Conservation (phyloP, 2,329 filamentous ascomycete genomes). For the Microascus cirrosus region DNA sequence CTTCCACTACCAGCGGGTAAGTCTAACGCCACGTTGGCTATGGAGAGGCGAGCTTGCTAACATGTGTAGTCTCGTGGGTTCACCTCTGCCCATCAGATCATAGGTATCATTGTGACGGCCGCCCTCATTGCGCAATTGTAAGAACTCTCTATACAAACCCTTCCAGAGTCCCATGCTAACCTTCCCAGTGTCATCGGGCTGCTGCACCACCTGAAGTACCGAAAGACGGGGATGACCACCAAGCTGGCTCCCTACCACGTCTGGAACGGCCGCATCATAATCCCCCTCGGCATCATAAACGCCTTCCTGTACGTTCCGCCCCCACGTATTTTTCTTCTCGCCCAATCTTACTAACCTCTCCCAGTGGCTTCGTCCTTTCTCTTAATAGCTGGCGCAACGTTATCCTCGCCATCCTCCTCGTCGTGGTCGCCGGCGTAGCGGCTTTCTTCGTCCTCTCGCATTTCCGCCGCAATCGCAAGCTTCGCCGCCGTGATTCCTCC, state of each 20-base stretch:
- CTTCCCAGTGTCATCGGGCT: slow-evolving; percentile 29
- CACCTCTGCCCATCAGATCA: slow-evolving; percentile 42
- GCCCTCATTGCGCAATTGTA: slow-evolving; percentile 39
- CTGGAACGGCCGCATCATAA: slow-evolving; percentile 43
- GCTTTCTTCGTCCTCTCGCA: slow-evolving; percentile 33
- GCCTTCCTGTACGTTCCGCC: slow-evolving; percentile 37
- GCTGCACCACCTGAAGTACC: slow-evolving; percentile 42
- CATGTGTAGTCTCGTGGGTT: slow-evolving; percentile 35
- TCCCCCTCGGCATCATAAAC: slow-evolving; percentile 43
- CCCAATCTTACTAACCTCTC: not conserved
- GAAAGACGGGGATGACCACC: slow-evolving; percentile 34
- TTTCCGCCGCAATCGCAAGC: slow-evolving; percentile 43
- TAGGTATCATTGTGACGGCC: slow-evolving; percentile 43
- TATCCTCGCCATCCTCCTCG: slow-evolving; percentile 34
- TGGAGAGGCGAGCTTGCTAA: not conserved
- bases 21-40: slow-evolving; percentile 12
- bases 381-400: slow-evolving; percentile 33
- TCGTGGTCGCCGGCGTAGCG: slow-evolving; percentile 29
- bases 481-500: slow-evolving; percentile 31
- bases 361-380: slow-evolving; percentile 47
- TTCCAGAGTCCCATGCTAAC: not conserved
- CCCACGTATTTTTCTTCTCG: slow-evolving; percentile 11
- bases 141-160: not conserved
- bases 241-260: slow-evolving; percentile 41
- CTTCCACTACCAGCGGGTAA: slow-evolving; percentile 43